Evolutionary conservation across 257 asterid genomes (phyloP), one percentile per base, ranked within the genome.

Genomic region (Cordia subcordata): DNA sequence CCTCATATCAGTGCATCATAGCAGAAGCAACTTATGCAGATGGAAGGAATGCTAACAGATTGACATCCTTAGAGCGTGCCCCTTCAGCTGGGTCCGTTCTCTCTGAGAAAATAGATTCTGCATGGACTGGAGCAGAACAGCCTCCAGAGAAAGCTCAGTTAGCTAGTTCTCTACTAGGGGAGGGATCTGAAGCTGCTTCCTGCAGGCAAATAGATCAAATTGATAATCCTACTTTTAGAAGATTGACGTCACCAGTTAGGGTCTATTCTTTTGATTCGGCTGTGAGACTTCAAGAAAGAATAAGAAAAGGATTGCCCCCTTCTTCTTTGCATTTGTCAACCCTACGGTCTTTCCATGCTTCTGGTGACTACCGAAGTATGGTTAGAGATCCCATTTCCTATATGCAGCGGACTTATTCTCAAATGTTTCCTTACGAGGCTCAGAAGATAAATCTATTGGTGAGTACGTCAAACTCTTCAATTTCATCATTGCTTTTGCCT

Each of bases 241-340:
- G 77, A 71, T 45, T 75, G 49, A 53, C 71, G 69, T 60, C 60
- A 38, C 94, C 96, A 0, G 42, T 85, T 21, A 81, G 99, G 78
- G 90, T 86, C 46, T 74, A 75, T 61, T 93, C 99, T 19, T 93
- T 93, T 3, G 99, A 89, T 67, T 93, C 99, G 64, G 94, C 88
- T 57, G 79, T 77, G 78, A 83, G 90, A 65, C 79, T 81, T 62
- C 87, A 75, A 75, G 99, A 93, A 63, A 65, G 89, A 73, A 72
- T 73, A 5, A 65, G 49, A n/a, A 87, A 78, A 79, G 95, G 82
- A 20, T 82, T 82, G 50, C 85, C 87, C 0, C 88, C 95, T 67
- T 77, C 93, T 42, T 81, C 89, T 1, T 58, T 72, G 75, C 80
- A 85, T 71, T 72, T 89, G 66, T 72, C 84, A 0, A 76, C 74